Conservation (phyloP, 441 rosid genomes). For the Aleurites moluccanus region DNA sequence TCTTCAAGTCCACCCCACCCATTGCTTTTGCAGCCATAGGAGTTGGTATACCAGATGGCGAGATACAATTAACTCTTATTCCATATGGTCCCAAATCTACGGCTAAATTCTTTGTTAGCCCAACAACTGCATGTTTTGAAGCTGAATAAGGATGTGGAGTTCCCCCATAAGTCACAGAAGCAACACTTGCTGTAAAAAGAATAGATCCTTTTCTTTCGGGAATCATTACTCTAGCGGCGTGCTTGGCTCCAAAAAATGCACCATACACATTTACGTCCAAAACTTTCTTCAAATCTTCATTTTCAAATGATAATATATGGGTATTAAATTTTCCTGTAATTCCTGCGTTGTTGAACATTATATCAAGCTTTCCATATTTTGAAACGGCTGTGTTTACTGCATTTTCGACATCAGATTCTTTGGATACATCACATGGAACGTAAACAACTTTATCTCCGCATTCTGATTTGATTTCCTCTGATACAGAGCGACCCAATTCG, state of each 20-base stretch:
- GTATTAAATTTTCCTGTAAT: not conserved
- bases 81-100: constrained; percentile 10
- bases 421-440: constrained; percentile 31
- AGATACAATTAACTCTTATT: constrained; percentile 15
- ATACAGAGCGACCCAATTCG: constrained; percentile 25
- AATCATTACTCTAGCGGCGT: constrained; percentile 33
- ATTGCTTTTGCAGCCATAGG: not conserved
- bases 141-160: constrained; percentile 13
- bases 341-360: constrained; percentile 36
- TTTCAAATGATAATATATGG: not conserved
- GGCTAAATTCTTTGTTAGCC: constrained; percentile 14
- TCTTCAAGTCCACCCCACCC: not conserved
- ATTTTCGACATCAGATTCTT: constrained; percentile 26
- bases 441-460: constrained; percentile 14
- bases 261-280: constrained; percentile 25
- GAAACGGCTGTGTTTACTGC: constrained; percentile 27
- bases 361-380: constrained; percentile 37
- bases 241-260: constrained; percentile 28
- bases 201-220: constrained; percentile 35
- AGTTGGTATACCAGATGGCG: not conserved
- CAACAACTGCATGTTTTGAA: constrained; percentile 11
- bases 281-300: constrained; percentile 20
- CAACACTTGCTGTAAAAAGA: constrained; percentile 31
- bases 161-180: constrained; percentile 9
- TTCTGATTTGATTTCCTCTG: constrained; percentile 19